phyloP scores from a whole-genome alignment of 2,329 filamentous ascomycete genomes.

The Falciphora oryzae region DNA sequence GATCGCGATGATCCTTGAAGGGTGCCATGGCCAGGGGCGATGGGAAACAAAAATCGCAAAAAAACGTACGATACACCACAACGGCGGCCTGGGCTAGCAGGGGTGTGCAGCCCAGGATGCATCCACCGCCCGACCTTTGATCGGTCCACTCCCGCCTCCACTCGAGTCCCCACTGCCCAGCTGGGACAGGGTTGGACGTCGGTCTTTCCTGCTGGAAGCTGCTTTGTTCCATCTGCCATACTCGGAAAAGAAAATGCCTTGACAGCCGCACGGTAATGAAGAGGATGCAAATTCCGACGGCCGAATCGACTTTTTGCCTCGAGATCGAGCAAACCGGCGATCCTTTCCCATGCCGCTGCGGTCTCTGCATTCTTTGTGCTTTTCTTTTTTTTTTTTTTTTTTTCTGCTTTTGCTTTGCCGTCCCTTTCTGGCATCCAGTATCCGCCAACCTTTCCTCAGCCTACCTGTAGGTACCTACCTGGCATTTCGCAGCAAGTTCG shows the following conservation, averaged over 20 bases:
- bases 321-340: slow-evolving; percentile 16
- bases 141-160: not conserved
- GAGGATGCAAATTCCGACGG: slow-evolving; percentile 8
- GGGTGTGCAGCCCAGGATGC: slow-evolving; percentile 6
- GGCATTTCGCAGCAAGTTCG: not conserved
- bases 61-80: slow-evolving; percentile 26
- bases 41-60: slow-evolving; percentile 14
- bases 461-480: too few relatives aligned
- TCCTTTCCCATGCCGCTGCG: not conserved
- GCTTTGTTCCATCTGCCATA: not conserved
- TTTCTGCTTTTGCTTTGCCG: slow-evolving; percentile 1
- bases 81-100: slow-evolving; percentile 15
- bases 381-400: not conserved
- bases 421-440: too few relatives aligned
- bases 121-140: not conserved
- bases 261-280: not conserved
- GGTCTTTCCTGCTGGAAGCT: not conserved
- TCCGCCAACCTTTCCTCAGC: too few relatives aligned
- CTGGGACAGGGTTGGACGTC: not conserved
- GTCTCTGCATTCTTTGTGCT: not conserved
- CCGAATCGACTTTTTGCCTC: slow-evolving; percentile 20
- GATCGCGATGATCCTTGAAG: slow-evolving; percentile 23
- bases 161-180: not conserved
- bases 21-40: slow-evolving; percentile 6
- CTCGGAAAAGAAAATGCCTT: not conserved